Conservation (phyloP, 1,139 yeast species). For the Yamadazyma siamensis region DNA sequence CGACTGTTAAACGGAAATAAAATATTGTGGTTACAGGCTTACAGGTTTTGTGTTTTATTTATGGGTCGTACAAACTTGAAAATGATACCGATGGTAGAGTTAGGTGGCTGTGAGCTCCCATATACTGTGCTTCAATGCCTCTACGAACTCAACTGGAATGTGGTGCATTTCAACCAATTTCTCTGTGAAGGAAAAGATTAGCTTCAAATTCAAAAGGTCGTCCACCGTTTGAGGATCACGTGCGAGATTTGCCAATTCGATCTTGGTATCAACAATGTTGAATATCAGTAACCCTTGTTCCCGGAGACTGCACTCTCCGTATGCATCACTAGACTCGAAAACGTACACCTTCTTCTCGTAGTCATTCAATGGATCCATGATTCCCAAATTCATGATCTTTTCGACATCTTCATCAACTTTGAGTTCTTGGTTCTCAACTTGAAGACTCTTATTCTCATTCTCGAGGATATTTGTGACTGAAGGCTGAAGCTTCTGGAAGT, state of each 20-base stretch:
- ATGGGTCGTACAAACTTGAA: too few species aligned
- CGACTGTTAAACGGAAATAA: too few species aligned
- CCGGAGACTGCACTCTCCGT: constrained; percentile 13
- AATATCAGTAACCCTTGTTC: constrained; percentile 33
- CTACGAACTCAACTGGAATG: constrained; percentile 48
- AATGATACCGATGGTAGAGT: background rate
- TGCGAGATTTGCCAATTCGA: constrained; percentile 49
- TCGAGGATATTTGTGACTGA: constrained; percentile 34
- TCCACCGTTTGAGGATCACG: constrained; percentile 43
- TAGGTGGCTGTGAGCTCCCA: constrained; percentile 31
- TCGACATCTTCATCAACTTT: constrained; percentile 22
- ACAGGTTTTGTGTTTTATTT: too few species aligned
- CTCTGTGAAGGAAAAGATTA: constrained; percentile 64
- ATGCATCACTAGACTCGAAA: constrained; percentile 21
- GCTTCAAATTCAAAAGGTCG: constrained; percentile 63
- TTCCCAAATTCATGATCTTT: constrained; percentile 17
- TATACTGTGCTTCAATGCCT: constrained; percentile 44
- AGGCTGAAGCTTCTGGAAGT: constrained; percentile 38
- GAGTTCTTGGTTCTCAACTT: constrained; percentile 28
- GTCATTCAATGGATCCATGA: constrained; percentile 22
- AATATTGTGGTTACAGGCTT: too few species aligned
- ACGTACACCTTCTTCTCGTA: constrained; percentile 36
- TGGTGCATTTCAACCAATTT: constrained; percentile 34
- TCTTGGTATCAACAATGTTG: constrained; percentile 54
- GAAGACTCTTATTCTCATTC: constrained; percentile 29